Conservation (phyloP, 1,284 basidiomycete species). For the Pyrrhoderma lamaoense region DNA sequence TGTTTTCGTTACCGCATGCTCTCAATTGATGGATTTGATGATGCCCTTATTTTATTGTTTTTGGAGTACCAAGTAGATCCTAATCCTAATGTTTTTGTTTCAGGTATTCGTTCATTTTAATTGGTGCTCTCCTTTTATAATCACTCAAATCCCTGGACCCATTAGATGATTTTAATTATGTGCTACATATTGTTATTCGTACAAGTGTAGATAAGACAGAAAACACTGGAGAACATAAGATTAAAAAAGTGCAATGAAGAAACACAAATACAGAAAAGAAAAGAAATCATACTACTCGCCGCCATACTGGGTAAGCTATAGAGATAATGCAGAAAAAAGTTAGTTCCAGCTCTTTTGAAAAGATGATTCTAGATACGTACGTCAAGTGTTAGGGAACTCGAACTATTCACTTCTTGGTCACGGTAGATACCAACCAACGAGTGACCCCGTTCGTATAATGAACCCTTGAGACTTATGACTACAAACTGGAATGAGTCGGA, state of each 20-base stretch:
- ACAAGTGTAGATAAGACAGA: conserved; percentile 1
- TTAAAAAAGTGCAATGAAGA: neutral
- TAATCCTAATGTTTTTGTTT: neutral
- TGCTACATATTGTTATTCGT: conserved; percentile 17
- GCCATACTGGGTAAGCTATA: conserved; percentile 39
- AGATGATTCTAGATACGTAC: conserved; percentile 41
- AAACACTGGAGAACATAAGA: neutral
- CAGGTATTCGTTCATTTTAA: neutral
- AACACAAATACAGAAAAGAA: neutral
- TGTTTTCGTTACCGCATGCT: neutral
- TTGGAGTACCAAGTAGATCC: neutral
- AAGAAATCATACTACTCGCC: conserved; percentile 25
- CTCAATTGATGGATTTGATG: neutral
- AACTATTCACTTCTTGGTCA: conserved; percentile 90
- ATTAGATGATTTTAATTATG: neutral
- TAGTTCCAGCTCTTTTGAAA: neutral
- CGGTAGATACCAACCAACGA: conserved; percentile 92
- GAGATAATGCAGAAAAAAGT: conserved; percentile 10
- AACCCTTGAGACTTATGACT: conserved; percentile 92
- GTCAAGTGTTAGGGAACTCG: conserved; percentile 82
- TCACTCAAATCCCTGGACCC: neutral
- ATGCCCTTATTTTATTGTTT: neutral
- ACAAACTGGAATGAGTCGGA: conserved; percentile 88
- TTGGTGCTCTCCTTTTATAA: neutral
- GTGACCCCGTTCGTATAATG: conserved; percentile 85